Percentiles rank a stretch among this genome's conserved stretches.
Conservation (phyloP, 179 eudicot species). For the Camellia oleifera region DNA sequence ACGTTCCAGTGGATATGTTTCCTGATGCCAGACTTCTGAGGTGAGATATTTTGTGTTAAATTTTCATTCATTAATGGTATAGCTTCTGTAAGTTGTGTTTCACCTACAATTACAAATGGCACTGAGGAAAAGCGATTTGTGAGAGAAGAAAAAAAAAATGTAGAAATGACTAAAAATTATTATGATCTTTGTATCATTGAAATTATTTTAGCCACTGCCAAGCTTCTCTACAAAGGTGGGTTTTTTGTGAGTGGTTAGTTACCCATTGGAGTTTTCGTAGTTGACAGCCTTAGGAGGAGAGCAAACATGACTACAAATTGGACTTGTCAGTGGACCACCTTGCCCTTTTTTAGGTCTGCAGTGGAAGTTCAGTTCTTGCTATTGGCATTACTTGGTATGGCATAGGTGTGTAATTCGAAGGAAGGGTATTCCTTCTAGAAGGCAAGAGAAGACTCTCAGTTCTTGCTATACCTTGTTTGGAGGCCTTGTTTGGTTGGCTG, state of each 20-base stretch:
- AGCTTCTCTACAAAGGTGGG: neutral
- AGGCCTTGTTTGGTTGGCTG: neutral
- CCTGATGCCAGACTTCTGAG: constrained; percentile 5
- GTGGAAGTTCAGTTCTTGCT: neutral
- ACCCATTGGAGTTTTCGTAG: neutral
- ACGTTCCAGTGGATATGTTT: neutral
- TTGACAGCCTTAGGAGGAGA: too few relatives aligned
- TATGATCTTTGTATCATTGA: too few relatives aligned
- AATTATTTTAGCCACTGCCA: neutral
- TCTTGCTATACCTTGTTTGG: neutral
- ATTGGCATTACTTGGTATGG: neutral
- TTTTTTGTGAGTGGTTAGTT: neutral
- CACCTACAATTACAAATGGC: neutral
- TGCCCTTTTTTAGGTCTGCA: neutral
- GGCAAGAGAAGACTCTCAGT: neutral
- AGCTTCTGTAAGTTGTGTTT: neutral
- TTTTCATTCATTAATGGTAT: neutral
- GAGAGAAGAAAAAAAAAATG: neutral
- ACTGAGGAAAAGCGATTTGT: neutral
- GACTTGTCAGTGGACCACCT: neutral
- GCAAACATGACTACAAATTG: neutral
- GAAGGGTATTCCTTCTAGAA: neutral
- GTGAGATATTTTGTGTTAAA: neutral
- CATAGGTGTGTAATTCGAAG: neutral
- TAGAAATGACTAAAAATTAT: neutral